These are phyloP conservation scores for Sphagnum fallax DNA, from an alignment of 228 moss, liverwort and hornwort species.

Conservation along the genomic window DNA sequence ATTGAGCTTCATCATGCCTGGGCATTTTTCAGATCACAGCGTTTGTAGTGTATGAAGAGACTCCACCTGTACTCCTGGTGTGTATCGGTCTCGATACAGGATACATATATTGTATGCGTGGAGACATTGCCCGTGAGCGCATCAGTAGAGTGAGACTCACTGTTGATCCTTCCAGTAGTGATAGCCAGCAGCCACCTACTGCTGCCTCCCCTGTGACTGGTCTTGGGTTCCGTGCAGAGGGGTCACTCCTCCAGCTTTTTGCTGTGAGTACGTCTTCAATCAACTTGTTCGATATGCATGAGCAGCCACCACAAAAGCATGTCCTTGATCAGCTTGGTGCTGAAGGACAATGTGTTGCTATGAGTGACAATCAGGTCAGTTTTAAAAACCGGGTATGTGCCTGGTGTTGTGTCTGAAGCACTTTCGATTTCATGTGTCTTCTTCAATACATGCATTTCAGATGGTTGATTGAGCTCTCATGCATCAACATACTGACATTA, in stretches of 20 bases:
- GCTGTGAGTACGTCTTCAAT: slow-evolving; percentile 74
- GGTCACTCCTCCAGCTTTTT: slow-evolving; percentile 82
- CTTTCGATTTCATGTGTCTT: not conserved
- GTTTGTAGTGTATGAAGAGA: slow-evolving; percentile 93
- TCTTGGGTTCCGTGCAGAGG: slow-evolving; percentile 83
- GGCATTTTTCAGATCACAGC: slow-evolving; percentile 64
- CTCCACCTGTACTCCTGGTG: slow-evolving; percentile 83
- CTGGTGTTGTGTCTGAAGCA: not conserved
- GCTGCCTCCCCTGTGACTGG: slow-evolving; percentile 80
- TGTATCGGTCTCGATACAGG: slow-evolving; percentile 93
- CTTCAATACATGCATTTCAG: too few relatives aligned
- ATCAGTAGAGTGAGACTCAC: slow-evolving; percentile 73
- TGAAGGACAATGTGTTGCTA: slow-evolving; percentile 78
- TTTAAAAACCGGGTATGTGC: not conserved
- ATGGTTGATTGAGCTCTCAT: not conserved
- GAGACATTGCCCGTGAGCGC: slow-evolving; percentile 92
- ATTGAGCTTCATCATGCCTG: slow-evolving; percentile 1
- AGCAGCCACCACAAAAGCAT: slow-evolving; percentile 65
- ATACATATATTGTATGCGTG: slow-evolving; percentile 78
- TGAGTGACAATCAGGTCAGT: slow-evolving; percentile 87
- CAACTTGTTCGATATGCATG: slow-evolving; percentile 79
- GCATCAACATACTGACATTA: not conserved
- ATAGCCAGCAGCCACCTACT: slow-evolving; percentile 30
- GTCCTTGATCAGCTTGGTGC: slow-evolving; percentile 71
- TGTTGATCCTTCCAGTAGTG: slow-evolving; percentile 65